These are phyloP conservation scores for Monilinia fructigena DNA, from an alignment of 2,329 filamentous ascomycete species.

Conservation along the genomic window DNA sequence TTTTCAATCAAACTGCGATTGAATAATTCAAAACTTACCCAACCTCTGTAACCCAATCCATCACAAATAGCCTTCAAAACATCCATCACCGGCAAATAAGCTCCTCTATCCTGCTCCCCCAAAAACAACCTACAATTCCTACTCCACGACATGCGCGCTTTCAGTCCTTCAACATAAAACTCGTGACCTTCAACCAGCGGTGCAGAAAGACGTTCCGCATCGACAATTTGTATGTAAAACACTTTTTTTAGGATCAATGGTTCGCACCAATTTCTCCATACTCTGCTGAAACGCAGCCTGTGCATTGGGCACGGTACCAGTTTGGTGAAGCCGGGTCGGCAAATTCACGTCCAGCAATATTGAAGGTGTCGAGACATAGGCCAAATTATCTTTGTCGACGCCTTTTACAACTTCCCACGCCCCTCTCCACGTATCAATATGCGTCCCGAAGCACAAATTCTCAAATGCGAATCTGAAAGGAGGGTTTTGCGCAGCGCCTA, in stretches of 20 bases:
- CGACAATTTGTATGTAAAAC: constrained; percentile 75
- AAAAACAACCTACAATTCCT: constrained; percentile 67
- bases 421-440: constrained; percentile 68
- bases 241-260: constrained; percentile 45
- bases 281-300: constrained; percentile 47
- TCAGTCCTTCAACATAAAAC: constrained; percentile 58
- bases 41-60: constrained; percentile 57
- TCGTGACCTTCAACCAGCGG: constrained; percentile 58
- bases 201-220: constrained; percentile 61
- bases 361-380: constrained; percentile 75
- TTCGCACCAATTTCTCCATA: constrained; percentile 31
- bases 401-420: constrained; percentile 66
- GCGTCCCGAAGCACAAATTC: constrained; percentile 69
- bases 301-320: constrained; percentile 33
- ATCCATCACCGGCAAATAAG: constrained; percentile 56
- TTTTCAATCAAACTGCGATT: constrained; percentile 41
- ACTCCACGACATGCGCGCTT: constrained; percentile 73
- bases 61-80: constrained; percentile 54
- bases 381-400: constrained; percentile 69
- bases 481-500: constrained; percentile 57
- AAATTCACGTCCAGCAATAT: constrained; percentile 69
- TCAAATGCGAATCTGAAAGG: constrained; percentile 70
- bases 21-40: constrained; percentile 61
- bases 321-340: constrained; percentile 59
- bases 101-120: constrained; percentile 50